phyloP scores from a whole-genome alignment of 2,329 filamentous ascomycete genomes.

The Didymellaceae sp. region DNA sequence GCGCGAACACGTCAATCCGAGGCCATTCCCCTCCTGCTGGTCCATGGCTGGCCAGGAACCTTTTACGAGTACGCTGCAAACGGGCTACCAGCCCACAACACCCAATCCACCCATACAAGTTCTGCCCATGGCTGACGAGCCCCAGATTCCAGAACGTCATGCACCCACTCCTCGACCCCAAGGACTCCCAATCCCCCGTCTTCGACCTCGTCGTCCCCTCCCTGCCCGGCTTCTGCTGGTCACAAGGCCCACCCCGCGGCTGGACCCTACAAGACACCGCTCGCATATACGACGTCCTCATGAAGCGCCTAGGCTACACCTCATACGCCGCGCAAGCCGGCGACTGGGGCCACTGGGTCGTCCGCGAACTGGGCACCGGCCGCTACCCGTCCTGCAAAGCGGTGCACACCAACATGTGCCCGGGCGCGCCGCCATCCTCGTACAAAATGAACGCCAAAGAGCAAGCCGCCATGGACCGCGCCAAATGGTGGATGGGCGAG shows the following conservation, averaged over 20 bases:
- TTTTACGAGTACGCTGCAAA: constrained; percentile 50
- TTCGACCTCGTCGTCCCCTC: constrained; percentile 67
- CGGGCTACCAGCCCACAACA: too few species aligned
- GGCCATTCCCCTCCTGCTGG: constrained; percentile 51
- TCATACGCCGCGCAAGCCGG: constrained; percentile 50
- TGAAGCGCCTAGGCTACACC: constrained; percentile 49
- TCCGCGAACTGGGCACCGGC: constrained; percentile 47
- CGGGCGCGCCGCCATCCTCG: constrained; percentile 44
- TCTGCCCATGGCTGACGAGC: too few species aligned
- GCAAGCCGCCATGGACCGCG: constrained; percentile 37
- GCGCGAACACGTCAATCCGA: constrained; percentile 35
- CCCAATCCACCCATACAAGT: too few species aligned
- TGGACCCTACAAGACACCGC: constrained; percentile 56
- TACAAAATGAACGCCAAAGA: constrained; percentile 43
- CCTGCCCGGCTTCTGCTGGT: constrained; percentile 52
- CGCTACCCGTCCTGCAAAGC: constrained; percentile 48
- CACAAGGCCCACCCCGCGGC: constrained; percentile 23
- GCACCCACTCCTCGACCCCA: constrained; percentile 43
- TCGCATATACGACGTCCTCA: constrained; percentile 35
- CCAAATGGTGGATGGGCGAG: constrained; percentile 43
- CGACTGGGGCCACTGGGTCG: constrained; percentile 53
- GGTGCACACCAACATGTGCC: constrained; percentile 53
- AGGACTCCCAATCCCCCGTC: constrained; percentile 33
- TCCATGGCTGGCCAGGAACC: constrained; percentile 56
- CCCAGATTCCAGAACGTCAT: constrained; percentile 45